Percentiles rank a stretch among this genome's conserved stretches.
Evolutionary conservation across 2,329 filamentous ascomycete genomes (phyloP).

Genomic region (Paraconiothyrium brasiliense): DNA sequence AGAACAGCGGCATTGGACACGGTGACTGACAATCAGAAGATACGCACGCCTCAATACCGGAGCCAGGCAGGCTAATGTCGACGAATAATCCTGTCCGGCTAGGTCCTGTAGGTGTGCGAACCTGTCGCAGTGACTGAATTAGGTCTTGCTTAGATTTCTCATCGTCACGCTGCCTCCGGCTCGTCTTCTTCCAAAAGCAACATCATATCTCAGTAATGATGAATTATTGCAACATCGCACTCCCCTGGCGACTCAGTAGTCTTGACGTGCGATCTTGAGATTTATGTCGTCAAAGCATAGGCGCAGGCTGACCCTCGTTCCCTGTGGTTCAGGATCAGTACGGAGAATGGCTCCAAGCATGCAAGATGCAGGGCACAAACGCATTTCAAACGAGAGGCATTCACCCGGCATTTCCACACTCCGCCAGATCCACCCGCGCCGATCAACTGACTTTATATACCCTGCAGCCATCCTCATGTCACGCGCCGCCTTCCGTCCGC

Average conservation of each 20-base stretch:
- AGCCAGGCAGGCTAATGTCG: background rate
- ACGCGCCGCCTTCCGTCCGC: conserved; percentile 10
- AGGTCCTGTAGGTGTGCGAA: background rate
- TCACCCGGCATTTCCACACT: conserved; percentile 20
- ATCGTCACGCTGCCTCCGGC: background rate
- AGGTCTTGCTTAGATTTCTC: background rate
- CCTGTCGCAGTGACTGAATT: background rate
- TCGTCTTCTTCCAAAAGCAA: background rate
- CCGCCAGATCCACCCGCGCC: conserved; percentile 14
- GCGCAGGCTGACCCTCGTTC: background rate
- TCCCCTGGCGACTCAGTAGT: background rate
- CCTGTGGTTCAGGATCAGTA: background rate
- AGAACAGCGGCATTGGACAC: background rate
- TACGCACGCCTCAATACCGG: conserved; percentile 1
- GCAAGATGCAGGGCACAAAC: conserved; percentile 17
- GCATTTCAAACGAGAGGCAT: conserved; percentile 13
- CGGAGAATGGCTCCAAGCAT: conserved; percentile 3
- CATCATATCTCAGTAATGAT: background rate
- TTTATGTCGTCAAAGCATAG: background rate
- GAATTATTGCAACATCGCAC: background rate
- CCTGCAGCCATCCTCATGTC: conserved; percentile 13
- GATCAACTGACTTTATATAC: conserved; percentile 22
- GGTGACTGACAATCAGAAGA: conserved; percentile 3
- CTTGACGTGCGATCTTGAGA: background rate
- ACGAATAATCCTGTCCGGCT: background rate